Percentiles rank a stretch among this genome's conserved stretches.
Conservation (phyloP, 2,329 filamentous ascomycete genomes). For the Rhinocladiella similis region DNA sequence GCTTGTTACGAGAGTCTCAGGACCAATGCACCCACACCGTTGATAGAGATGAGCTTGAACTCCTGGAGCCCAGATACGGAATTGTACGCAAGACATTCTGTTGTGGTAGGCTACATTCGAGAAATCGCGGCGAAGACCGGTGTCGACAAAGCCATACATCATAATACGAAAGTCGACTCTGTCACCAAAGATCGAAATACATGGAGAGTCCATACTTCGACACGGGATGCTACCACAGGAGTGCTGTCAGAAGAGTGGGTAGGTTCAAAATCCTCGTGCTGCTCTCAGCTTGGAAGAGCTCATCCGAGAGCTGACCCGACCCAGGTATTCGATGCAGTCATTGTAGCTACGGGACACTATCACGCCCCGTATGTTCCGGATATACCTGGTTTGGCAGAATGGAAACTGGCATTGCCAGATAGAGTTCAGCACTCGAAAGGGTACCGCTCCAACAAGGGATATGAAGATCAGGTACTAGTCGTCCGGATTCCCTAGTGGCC, state of each 20-base stretch:
- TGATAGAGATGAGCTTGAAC: constrained; percentile 51
- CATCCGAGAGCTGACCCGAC: constrained; percentile 13
- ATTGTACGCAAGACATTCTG: constrained; percentile 58
- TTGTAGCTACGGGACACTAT: constrained; percentile 57
- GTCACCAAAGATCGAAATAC: constrained; percentile 43
- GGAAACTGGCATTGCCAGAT: constrained; percentile 47
- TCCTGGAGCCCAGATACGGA: constrained; percentile 60
- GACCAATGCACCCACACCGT: constrained; percentile 54
- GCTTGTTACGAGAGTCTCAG: constrained; percentile 55
- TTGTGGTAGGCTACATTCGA: constrained; percentile 62
- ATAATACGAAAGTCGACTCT: constrained; percentile 59
- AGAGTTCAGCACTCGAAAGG: constrained; percentile 53
- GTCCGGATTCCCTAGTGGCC: no score
- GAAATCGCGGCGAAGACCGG: constrained; percentile 52
- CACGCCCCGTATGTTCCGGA: constrained; percentile 51
- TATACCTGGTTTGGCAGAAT: constrained; percentile 47
- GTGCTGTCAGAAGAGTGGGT: not conserved
- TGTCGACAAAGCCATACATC: constrained; percentile 52
- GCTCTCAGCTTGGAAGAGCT: no score
- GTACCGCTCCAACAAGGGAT: constrained; percentile 47
- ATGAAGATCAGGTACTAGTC: constrained; percentile 40
- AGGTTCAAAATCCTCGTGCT: constrained; percentile 1
- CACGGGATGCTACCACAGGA: constrained; percentile 12
- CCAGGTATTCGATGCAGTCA: constrained; percentile 48
- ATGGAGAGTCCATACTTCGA: constrained; percentile 56